phyloP scores from a whole-genome alignment of 2,329 filamentous ascomycete species.

The Phyllosticta ampelicida region DNA sequence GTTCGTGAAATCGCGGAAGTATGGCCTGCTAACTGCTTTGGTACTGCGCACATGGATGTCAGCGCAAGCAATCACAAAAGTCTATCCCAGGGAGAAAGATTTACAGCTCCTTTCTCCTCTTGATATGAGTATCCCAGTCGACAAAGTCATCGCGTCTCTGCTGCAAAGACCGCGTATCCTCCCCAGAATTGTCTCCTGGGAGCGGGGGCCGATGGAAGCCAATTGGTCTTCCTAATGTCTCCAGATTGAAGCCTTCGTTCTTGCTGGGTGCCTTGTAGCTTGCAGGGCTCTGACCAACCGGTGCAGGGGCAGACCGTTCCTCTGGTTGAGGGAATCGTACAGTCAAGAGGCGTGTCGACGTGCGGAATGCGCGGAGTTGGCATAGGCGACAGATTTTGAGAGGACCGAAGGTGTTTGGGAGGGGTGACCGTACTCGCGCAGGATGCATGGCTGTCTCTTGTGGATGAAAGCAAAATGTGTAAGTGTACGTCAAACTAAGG shows the following conservation, averaged over 20 bases:
- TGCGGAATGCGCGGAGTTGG: not conserved
- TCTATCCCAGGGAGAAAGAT: not conserved
- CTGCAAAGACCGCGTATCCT: slow-evolving; percentile 55
- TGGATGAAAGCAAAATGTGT: too few species aligned
- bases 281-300: slow-evolving; percentile 2
- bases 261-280: slow-evolving; percentile 7
- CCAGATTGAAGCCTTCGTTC: slow-evolving; percentile 36
- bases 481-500: not conserved
- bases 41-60: slow-evolving; percentile 40
- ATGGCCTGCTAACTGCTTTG: slow-evolving; percentile 68
- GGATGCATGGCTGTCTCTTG: not conserved
- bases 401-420: not conserved
- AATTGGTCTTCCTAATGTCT: slow-evolving; percentile 59
- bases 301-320: not conserved
- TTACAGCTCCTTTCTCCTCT: slow-evolving; percentile 64
- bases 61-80: not conserved
- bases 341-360: not conserved
- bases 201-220: slow-evolving; percentile 65
- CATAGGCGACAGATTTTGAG: slow-evolving; percentile 2
- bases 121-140: slow-evolving; percentile 74
- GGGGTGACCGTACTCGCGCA: not conserved
- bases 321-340: not conserved
- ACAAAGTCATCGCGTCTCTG: slow-evolving; percentile 71
- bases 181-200: slow-evolving; percentile 70
- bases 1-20: slow-evolving; percentile 93